Base-by-base conservation (phyloP, 78 protist genomes). In the Cavenderia fasciculata region DNA sequence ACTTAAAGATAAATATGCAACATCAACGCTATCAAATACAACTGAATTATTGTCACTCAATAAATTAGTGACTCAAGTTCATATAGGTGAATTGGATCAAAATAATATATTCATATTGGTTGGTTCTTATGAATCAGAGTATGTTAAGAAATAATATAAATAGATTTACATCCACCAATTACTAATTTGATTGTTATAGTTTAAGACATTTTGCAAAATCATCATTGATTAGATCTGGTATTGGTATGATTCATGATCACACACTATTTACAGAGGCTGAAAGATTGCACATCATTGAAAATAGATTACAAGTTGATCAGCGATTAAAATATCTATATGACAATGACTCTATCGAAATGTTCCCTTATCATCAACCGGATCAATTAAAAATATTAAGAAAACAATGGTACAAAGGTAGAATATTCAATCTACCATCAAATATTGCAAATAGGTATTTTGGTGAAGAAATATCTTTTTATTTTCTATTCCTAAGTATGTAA, bases 381-480 rank as follows among this genome's bases (percentile, higher is more conserved):
- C n/a, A n/a, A 29, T 41, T 75, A 29, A 18, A 29, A 6, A 6
- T 27, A 16, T 75, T 43, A 6, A 59, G 25, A 40, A 19, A 27
- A 41, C 46, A 66, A 41, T 66, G 18, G 25, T 59, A 33, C 23
- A 27, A 59, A 59, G 21, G 40, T 21, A 47, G 43, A 59, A 18
- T n/a, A 47, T 59, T 75, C 36, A 31, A 23, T 44, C 69, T 23
- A 59, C 36, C 71, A 29, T 7, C 25, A 44, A 33, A 56, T 41
- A 75, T 59, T 0, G 43, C 54, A 12, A 59, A 56, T n/a, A 31
- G 59, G 19, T 75, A 75, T 43, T 75, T 75, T 75, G 85, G 85
- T 31, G 85, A 75, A 59, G 72, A 75, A 31, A 8, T 75, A 21
- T 33, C 85, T 27, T 75, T 75, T 59, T 75, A 75, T 46, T 75